Base-by-base conservation (phyloP, 2,329 filamentous ascomycete species). In the Pseudocercospora fuligena region DNA sequence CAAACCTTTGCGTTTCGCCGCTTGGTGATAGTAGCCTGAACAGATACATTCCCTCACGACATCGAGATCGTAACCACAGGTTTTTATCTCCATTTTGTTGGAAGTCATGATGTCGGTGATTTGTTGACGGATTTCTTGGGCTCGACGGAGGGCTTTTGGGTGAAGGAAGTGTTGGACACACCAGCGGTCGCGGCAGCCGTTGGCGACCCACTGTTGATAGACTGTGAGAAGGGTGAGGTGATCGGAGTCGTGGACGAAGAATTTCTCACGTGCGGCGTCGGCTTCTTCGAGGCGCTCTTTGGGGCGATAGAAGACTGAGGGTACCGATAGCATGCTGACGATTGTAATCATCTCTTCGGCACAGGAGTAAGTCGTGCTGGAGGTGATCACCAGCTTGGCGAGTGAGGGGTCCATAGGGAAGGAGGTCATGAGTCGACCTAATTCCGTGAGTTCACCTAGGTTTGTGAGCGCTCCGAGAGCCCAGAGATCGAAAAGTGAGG, bases 341-440 rank as follows among this genome's bases (percentile, higher is more conserved):
- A 99, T 98, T 0, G 94, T 98, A 23, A 97, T 87, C 91, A 99
- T 97, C 80, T 99, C 95, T 80, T 98, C 94, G 78, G 91, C 95
- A 80, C 95, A 99, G 54, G 88, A 91, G 78, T 97, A 97, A 12
- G 73, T 74, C 2, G 75, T 75, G 62, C 92, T 91, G 0, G 93
- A 90, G 54, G 92, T 97, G 76, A 99, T 97, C 63, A 99, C 87
- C 12, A 99, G 88, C 80, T 99, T 99, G 7, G 94, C 93, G 9
- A 99, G 84, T 0, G 94, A 94, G 0, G 95, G 95, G 71, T 99
- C 95, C 94, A 99, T 99, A 0, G 95, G 95, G 75, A 98, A 99
- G 1, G 92, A 91, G 27, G 95, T 97, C 95, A 99, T 99, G 73
- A 92, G 94, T 53, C 88, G 88, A 31, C 95, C 95, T 0, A 99